These are phyloP conservation scores for Amphirosellinia nigrospora DNA, from an alignment of 495 filamentous ascomycete species.

Conservation along the genomic window DNA sequence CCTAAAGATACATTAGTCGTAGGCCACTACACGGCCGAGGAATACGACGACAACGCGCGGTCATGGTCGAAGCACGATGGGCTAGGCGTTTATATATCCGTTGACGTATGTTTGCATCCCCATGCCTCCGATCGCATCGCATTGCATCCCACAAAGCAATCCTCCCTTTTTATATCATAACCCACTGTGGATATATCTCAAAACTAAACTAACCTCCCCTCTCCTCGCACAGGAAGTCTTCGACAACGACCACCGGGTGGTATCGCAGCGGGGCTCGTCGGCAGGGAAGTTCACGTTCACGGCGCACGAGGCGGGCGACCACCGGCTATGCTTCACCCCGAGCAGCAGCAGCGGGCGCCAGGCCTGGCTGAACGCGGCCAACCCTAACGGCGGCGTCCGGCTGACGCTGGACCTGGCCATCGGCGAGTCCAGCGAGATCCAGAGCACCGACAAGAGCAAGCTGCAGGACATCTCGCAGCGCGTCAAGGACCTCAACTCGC, in stretches of 20 bases:
- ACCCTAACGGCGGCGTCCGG: constrained; percentile 74
- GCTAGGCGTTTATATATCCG: constrained; percentile 85
- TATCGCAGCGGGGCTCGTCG: constrained; percentile 77
- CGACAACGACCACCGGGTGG: constrained; percentile 96
- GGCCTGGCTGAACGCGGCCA: constrained; percentile 72
- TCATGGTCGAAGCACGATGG: constrained; percentile 71
- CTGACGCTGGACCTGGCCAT: constrained; percentile 91
- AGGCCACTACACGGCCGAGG: constrained; percentile 84
- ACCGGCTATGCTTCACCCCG: constrained; percentile 92
- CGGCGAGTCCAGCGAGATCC: constrained; percentile 93
- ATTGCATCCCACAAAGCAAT: neutral
- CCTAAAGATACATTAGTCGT: constrained; percentile 96
- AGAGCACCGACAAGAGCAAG: constrained; percentile 92
- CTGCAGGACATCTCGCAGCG: constrained; percentile 88
- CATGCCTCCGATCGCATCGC: neutral
- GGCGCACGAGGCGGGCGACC: constrained; percentile 89
- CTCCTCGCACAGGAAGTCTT: constrained; percentile 72
- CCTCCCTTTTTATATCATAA: neutral
- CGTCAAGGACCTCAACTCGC: constrained; percentile 86
- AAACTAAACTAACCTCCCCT: neutral
- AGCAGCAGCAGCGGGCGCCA: constrained; percentile 63
- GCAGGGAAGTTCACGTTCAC: constrained; percentile 94
- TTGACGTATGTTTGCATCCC: constrained; percentile 62
- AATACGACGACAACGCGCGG: constrained; percentile 70
- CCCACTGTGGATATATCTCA: neutral